A percentile compares a stretch with the other conserved stretches of the same genome.
phyloP scores from a whole-genome alignment of 139 green algal species.

The Ulvella scutata region DNA sequence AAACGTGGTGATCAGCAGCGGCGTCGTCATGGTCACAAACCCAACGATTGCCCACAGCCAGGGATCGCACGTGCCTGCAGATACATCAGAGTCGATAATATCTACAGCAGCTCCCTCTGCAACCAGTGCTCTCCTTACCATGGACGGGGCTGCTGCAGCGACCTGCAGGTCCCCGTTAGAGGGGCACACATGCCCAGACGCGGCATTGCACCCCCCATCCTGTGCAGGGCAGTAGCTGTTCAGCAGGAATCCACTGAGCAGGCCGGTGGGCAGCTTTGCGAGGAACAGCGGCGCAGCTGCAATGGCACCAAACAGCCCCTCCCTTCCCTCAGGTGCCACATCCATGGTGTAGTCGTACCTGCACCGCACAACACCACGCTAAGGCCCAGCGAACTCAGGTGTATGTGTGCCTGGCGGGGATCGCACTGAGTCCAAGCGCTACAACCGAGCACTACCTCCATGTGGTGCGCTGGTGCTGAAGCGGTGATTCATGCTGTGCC shows the following conservation, averaged over 20 bases:
- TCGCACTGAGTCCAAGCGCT: no score
- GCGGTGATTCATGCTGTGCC: no score
- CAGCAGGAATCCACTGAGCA: conserved; percentile 26
- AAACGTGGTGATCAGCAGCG: conserved; percentile 14
- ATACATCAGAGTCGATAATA: background rate
- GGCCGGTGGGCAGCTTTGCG: conserved; percentile 32
- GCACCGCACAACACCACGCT: no score
- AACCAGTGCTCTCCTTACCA: no score
- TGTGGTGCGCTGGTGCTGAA: no score
- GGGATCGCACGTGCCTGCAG: conserved; percentile 7
- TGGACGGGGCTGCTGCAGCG: background rate
- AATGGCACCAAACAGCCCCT: conserved; percentile 31
- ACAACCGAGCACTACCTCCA: no score
- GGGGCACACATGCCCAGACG: background rate
- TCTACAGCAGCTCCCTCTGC: background rate
- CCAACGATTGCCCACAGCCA: conserved; percentile 22
- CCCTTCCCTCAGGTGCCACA: conserved; percentile 25
- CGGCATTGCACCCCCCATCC: conserved; percentile 7
- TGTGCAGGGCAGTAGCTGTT: conserved; percentile 18
- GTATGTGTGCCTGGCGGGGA: no score
- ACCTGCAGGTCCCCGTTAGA: background rate
- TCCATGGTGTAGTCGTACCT: conserved; percentile 42
- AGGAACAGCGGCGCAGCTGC: conserved; percentile 31
- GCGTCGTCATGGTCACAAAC: conserved; percentile 15
- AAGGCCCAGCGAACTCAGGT: no score